phyloP scores from a whole-genome alignment of 129 eudicot genomes.

The Apium graveolens region DNA sequence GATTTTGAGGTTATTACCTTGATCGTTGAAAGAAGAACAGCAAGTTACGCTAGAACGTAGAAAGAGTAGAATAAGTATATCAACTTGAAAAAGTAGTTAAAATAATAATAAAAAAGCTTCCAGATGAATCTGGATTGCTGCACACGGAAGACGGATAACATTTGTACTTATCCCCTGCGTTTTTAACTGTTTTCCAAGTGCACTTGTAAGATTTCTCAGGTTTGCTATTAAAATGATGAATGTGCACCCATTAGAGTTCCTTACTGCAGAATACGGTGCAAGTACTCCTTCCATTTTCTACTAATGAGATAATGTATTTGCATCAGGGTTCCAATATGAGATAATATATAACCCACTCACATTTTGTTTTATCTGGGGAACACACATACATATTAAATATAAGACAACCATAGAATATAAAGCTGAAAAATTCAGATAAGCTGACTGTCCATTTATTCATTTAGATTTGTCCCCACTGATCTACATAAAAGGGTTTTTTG shows the following conservation, averaged over 20 bases:
- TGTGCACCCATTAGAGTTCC: slow-evolving; percentile 25
- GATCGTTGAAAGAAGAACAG: no score
- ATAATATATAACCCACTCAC: neutral
- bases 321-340: slow-evolving; percentile 13
- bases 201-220: no score
- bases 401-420: neutral
- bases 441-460: neutral
- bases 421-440: no score
- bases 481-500: neutral
- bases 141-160: no score
- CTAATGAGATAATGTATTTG: slow-evolving; percentile 29
- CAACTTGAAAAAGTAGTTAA: no score
- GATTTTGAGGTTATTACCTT: no score
- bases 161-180: no score
- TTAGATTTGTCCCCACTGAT: neutral
- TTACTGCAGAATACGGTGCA: slow-evolving; percentile 33
- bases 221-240: no score
- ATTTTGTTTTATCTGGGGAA: neutral
- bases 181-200: slow-evolving; percentile 12
- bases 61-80: no score
- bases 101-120: no score
- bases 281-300: slow-evolving; percentile 31
- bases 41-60: no score
- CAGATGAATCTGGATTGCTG: no score
- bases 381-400: neutral